Percentiles rank a stretch among this genome's conserved stretches.
Conservation (phyloP, 2,329 filamentous ascomycete genomes). For the Stenocarpella maydis region DNA sequence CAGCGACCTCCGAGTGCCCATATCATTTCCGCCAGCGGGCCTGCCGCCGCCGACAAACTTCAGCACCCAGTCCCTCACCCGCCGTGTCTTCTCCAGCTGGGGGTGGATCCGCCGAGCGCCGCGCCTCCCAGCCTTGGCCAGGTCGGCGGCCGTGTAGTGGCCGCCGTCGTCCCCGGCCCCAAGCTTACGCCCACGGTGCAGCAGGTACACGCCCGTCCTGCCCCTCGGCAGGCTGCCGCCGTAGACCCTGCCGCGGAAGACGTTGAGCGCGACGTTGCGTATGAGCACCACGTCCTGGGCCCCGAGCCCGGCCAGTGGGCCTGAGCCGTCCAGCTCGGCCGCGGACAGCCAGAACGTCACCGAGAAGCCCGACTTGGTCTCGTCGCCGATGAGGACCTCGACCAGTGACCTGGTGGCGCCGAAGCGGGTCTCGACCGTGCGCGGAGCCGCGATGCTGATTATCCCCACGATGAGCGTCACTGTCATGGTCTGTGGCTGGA, state of each 20-base stretch:
- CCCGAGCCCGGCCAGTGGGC: constrained; percentile 58
- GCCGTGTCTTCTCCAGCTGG: constrained; percentile 69
- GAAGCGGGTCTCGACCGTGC: constrained; percentile 73
- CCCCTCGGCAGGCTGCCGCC: constrained; percentile 81
- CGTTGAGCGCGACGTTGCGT: constrained; percentile 79
- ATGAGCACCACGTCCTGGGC: constrained; percentile 81
- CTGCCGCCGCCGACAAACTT: constrained; percentile 66
- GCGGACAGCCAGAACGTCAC: constrained; percentile 81
- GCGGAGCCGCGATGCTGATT: constrained; percentile 73
- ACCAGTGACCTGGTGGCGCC: constrained; percentile 70
- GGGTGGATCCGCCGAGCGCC: constrained; percentile 44
- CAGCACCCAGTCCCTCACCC: constrained; percentile 78
- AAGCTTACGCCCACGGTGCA: constrained; percentile 62
- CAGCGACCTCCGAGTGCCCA: constrained; percentile 36
- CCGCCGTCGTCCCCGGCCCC: constrained; percentile 62
- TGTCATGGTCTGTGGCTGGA: constrained; percentile 82
- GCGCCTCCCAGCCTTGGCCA: constrained; percentile 47
- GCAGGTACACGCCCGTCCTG: constrained; percentile 73
- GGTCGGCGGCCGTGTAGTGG: constrained; percentile 61
- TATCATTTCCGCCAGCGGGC: constrained; percentile 38
- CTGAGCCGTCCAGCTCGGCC: constrained; percentile 38
- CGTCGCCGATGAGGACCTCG: constrained; percentile 84
- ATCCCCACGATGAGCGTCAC: constrained; percentile 84
- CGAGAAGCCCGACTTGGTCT: constrained; percentile 81
- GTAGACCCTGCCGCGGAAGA: constrained; percentile 80